Conservation (phyloP, 2,329 filamentous ascomycete species). For the Dothidotthia symphoricarpi region DNA sequence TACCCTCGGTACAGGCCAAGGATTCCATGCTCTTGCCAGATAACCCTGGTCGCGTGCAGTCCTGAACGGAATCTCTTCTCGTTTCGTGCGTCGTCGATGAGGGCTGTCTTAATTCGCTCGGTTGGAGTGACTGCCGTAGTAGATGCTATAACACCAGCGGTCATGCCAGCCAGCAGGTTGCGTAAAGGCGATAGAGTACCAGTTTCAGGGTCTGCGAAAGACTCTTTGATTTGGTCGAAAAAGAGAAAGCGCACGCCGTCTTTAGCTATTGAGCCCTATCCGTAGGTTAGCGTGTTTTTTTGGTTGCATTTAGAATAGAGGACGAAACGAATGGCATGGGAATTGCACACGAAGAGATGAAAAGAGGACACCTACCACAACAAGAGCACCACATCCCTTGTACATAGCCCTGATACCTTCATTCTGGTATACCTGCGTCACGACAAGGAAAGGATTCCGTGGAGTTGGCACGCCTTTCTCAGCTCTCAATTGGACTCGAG, state of each 20-base stretch:
- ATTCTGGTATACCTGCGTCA: constrained; percentile 54
- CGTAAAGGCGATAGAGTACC: constrained; percentile 56
- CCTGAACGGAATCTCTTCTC: constrained; percentile 52
- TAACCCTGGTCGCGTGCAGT: constrained; percentile 51
- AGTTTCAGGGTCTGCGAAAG: constrained; percentile 55
- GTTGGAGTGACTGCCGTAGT: constrained; percentile 66
- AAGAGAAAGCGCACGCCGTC: constrained; percentile 65
- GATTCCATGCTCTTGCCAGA: constrained; percentile 56
- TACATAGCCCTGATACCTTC: constrained; percentile 61
- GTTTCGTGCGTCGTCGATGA: constrained; percentile 61
- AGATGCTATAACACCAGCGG: constrained; percentile 60
- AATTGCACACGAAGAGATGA: no score
- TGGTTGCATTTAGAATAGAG: background rate
- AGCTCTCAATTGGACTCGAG: constrained; percentile 57
- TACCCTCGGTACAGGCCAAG: constrained; percentile 59
- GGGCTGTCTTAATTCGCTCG: constrained; percentile 66
- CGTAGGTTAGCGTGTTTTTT: constrained; percentile 9
- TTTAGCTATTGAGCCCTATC: constrained; percentile 59
- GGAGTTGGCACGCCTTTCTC: constrained; percentile 47
- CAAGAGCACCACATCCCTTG: constrained; percentile 61
- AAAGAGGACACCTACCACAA: constrained; percentile 50
- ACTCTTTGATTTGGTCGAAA: constrained; percentile 64
- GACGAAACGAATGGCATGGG: background rate
- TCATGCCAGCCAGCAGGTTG: constrained; percentile 64
- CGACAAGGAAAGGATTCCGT: constrained; percentile 59